Percentiles rank a stretch among this genome's conserved stretches.
These are phyloP conservation scores for Panaeolus papilionaceus DNA, from an alignment of 768 basidiomycete species.

Conservation along the genomic window DNA sequence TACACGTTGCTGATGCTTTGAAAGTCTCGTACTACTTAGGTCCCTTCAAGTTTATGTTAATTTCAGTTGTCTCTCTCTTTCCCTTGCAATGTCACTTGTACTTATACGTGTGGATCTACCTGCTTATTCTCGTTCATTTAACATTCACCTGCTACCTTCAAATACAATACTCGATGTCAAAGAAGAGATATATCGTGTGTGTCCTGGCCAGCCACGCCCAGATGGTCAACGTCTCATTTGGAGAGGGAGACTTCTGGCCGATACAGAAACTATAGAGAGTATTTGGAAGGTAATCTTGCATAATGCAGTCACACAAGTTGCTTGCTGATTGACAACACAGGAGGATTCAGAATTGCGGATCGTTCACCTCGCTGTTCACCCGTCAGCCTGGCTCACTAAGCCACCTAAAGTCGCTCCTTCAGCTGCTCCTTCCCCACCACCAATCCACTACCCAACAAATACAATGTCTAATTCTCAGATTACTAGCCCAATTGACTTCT, in stretches of 20 bases:
- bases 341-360: constrained; percentile 53
- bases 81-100: constrained; percentile 44
- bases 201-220: constrained; percentile 66
- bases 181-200: constrained; percentile 62
- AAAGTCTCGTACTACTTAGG: not conserved
- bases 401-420: constrained; percentile 47
- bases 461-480: not conserved
- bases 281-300: constrained; percentile 68
- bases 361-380: constrained; percentile 81
- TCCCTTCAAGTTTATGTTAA: not conserved
- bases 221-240: constrained; percentile 83
- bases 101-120: constrained; percentile 76
- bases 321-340: not conserved
- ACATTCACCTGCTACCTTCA: constrained; percentile 51
- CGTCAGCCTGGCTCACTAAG: constrained; percentile 70
- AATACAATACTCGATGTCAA: constrained; percentile 71
- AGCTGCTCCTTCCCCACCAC: constrained; percentile 16
- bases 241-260: constrained; percentile 69
- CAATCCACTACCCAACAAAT: not conserved
- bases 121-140: constrained; percentile 73
- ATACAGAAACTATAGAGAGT: constrained; percentile 68
- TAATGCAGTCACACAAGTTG: not conserved
- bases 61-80: not conserved
- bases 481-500: constrained; percentile 8
- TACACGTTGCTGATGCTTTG: constrained; percentile 33